phyloP scores from a whole-genome alignment of 1,284 basidiomycete genomes.

The Xerocomus cyaneibrunnescens region DNA sequence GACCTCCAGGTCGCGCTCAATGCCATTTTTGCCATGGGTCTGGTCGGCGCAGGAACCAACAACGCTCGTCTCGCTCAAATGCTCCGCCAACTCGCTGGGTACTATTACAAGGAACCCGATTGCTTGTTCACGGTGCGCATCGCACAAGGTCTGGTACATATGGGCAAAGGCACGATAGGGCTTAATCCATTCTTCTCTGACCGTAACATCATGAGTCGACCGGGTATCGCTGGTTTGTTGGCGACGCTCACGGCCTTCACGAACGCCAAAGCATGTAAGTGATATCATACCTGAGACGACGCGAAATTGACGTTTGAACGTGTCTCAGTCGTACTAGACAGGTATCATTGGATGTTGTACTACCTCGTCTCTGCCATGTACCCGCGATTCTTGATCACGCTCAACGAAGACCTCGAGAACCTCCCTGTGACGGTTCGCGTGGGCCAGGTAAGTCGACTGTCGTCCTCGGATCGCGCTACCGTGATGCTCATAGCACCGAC shows the following conservation, averaged over 20 bases:
- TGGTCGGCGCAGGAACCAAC: conserved; percentile 97
- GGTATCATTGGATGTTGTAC: conserved; percentile 98
- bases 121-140: conserved; percentile 97
- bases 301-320: conserved; percentile 1
- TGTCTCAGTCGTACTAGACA: conserved; percentile 81
- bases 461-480: background rate
- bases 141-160: conserved; percentile 95
- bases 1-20: conserved; percentile 96
- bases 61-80: conserved; percentile 98
- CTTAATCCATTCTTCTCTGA: conserved; percentile 98
- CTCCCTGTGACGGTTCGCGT: conserved; percentile 92
- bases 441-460: conserved; percentile 64
- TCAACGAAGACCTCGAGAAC: conserved; percentile 87
- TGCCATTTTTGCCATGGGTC: conserved; percentile 98
- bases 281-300: background rate
- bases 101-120: conserved; percentile 97
- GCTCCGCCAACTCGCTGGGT: conserved; percentile 93
- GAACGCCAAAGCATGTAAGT: conserved; percentile 89
- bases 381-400: conserved; percentile 96
- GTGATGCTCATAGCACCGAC: conserved; percentile 2
- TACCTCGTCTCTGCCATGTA: conserved; percentile 96
- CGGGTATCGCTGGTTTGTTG: conserved; percentile 90
- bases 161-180: conserved; percentile 99
- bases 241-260: conserved; percentile 91
- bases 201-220: conserved; percentile 85